A percentile compares a stretch with the other conserved stretches of the same genome.
These are phyloP conservation scores for Aspergillus flavus DNA, from an alignment of 2,329 filamentous ascomycete species.

Conservation along the genomic window DNA sequence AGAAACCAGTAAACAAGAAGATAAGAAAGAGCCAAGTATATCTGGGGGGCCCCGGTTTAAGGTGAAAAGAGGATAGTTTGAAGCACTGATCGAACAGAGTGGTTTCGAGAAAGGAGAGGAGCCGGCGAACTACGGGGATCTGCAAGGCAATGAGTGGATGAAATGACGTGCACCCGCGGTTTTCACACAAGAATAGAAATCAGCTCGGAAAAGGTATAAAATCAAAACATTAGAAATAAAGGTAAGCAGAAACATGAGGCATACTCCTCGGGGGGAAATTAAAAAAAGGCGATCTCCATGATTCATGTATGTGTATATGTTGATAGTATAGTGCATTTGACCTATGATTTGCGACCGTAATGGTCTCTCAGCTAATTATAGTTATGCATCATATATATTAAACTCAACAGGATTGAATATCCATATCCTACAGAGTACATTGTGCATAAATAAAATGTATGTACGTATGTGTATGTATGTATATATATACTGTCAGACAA, in stretches of 20 bases:
- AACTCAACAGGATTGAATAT: not conserved
- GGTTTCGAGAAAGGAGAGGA: conserved; percentile 3
- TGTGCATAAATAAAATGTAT: not conserved
- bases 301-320: not conserved
- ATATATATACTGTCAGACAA: not conserved
- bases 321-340: not conserved
- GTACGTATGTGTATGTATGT: not conserved
- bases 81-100: not conserved
- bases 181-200: not conserved
- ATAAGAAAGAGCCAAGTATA: not conserved
- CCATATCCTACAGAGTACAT: not conserved
- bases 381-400: not conserved
- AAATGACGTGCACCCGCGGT: conserved; percentile 14
- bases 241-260: not conserved
- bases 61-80: conserved; percentile 1
- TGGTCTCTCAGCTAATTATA: not conserved
- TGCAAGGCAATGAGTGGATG: conserved; percentile 14
- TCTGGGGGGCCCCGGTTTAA: not conserved
- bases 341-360: not conserved
- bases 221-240: not conserved
- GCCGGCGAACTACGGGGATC: conserved; percentile 13
- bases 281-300: not conserved
- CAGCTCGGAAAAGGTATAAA: not conserved
- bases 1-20: not conserved
- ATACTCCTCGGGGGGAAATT: not conserved